Percentiles rank a stretch among this genome's conserved stretches.
These are phyloP conservation scores for Dictyostelium citrinum DNA, from an alignment of 78 protist species.

Conservation along the genomic window DNA sequence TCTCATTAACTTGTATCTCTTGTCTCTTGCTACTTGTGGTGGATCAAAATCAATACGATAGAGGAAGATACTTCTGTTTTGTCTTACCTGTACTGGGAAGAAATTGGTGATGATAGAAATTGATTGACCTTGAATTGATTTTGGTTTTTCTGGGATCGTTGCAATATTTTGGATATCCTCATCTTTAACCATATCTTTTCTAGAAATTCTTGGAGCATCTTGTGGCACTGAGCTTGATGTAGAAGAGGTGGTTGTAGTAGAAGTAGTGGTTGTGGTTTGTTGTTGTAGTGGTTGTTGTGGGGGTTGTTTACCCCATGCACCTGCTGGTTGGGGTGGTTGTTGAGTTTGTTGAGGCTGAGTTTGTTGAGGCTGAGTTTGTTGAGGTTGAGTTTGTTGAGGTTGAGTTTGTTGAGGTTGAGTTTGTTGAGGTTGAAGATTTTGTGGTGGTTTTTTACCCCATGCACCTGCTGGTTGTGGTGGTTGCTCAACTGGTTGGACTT, in stretches of 20 bases:
- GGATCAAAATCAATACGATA: constrained; percentile 18
- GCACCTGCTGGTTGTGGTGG: too few relatives aligned
- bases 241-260: neutral
- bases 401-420: neutral
- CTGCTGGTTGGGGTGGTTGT: neutral
- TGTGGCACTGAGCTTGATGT: neutral
- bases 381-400: neutral
- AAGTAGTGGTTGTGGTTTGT: neutral
- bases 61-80: neutral
- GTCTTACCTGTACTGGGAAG: neutral
- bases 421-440: neutral
- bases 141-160: neutral
- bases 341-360: neutral
- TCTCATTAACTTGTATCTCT: neutral
- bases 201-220: neutral
- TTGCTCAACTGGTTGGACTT: neutral
- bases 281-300: neutral
- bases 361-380: neutral
- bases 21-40: neutral
- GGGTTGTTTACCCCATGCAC: neutral
- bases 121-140: neutral
- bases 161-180: neutral
- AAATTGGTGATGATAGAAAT: neutral
- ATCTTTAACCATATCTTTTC: neutral
- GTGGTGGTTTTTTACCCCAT: neutral